phyloP scores from a whole-genome alignment of 2,329 filamentous ascomycete species.

The Hysterium pulicare region DNA sequence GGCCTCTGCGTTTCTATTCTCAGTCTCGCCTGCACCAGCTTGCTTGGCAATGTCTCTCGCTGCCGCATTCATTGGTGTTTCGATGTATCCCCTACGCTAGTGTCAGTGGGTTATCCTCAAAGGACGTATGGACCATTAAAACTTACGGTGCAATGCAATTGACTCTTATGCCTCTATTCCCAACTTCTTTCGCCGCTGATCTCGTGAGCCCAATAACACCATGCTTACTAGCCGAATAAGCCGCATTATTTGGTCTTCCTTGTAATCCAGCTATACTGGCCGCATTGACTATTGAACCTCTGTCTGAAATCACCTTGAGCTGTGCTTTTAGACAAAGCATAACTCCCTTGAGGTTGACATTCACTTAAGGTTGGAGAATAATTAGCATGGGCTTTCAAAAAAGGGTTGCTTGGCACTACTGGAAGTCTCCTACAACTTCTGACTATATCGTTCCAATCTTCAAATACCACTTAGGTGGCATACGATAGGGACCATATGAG shows the following conservation, averaged over 20 bases:
- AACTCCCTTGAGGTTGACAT: constrained; percentile 31
- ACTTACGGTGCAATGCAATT: constrained; percentile 43
- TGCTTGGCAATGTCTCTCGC: not conserved
- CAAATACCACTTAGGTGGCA: too few species aligned
- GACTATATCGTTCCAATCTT: too few species aligned
- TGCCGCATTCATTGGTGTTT: constrained; percentile 20
- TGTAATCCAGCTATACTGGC: constrained; percentile 51
- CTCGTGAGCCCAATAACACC: constrained; percentile 27
- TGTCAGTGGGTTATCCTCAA: not conserved
- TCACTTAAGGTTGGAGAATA: too few species aligned
- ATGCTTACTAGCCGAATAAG: constrained; percentile 21
- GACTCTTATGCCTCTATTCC: constrained; percentile 31
- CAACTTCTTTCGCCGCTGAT: constrained; percentile 36
- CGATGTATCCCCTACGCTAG: constrained; percentile 11
- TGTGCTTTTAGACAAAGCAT: constrained; percentile 31
- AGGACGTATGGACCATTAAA: not conserved
- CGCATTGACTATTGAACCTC: constrained; percentile 36
- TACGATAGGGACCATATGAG: too few species aligned
- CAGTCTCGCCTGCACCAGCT: not conserved
- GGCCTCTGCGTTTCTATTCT: not conserved
- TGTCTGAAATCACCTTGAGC: constrained; percentile 33
- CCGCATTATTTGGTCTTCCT: constrained; percentile 30
- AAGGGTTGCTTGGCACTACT: too few species aligned
- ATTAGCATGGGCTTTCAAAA: too few species aligned
- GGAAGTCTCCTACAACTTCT: too few species aligned